Percentiles rank a stretch among this genome's conserved stretches.
phyloP scores from a whole-genome alignment of 2,329 filamentous ascomycete genomes.

The Davidsoniella neocaledoniae region DNA sequence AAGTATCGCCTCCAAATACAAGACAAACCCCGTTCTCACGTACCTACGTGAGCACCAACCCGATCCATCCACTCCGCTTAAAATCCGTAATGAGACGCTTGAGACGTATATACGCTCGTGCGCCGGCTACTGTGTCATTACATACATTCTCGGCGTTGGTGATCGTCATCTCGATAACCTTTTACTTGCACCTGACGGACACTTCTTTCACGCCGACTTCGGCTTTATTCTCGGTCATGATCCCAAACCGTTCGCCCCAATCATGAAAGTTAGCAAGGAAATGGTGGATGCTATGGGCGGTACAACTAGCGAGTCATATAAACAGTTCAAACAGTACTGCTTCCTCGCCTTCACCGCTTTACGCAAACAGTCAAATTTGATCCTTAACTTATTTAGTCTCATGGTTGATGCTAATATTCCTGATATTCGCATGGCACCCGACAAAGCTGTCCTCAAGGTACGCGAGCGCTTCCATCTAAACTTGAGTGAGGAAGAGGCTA shows the following conservation, averaged over 20 bases:
- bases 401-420: slow-evolving; percentile 98
- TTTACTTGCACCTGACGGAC: slow-evolving; percentile 70
- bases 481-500: slow-evolving; percentile 80
- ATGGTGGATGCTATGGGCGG: slow-evolving; percentile 99
- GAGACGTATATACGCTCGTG: slow-evolving; percentile 94
- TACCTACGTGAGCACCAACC: slow-evolving; percentile 85
- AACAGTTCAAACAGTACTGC: slow-evolving; percentile 85
- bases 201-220: slow-evolving; percentile 98
- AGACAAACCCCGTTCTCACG: slow-evolving; percentile 52
- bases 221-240: slow-evolving; percentile 95
- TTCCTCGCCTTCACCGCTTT: slow-evolving; percentile 88
- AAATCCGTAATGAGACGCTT: slow-evolving; percentile 79
- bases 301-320: slow-evolving; percentile 60
- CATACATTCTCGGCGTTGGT: slow-evolving; percentile 89
- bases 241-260: slow-evolving; percentile 89
- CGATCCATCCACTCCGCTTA: slow-evolving; percentile 62
- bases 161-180: slow-evolving; percentile 94
- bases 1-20: slow-evolving; percentile 69
- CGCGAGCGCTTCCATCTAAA: slow-evolving; percentile 88
- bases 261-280: slow-evolving; percentile 93
- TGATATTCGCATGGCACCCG: slow-evolving; percentile 79
- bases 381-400: slow-evolving; percentile 85
- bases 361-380: slow-evolving; percentile 75
- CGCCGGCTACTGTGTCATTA: slow-evolving; percentile 96
- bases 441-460: slow-evolving; percentile 89